Evolutionary conservation across 2,329 filamentous ascomycete genomes (phyloP).

Genomic region (Colletotrichum scovillei): DNA sequence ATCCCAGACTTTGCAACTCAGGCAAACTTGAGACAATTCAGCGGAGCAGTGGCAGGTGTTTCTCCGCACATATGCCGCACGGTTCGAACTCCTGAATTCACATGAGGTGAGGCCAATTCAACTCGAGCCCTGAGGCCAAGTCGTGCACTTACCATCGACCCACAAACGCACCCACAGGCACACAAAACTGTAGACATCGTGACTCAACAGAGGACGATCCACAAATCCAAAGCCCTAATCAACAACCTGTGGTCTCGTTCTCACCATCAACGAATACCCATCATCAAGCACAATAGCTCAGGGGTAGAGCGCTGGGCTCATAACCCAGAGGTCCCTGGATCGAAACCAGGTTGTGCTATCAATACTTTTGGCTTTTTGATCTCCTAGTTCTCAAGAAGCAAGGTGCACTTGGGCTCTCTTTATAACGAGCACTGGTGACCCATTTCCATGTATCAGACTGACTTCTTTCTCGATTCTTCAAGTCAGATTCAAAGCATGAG

Average conservation of each 20-base stretch:
- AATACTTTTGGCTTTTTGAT: neutral
- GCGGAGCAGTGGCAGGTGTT: neutral
- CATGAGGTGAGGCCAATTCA: neutral
- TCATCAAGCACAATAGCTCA: constrained; percentile 30
- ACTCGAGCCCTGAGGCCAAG: neutral
- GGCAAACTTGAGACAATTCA: too few relatives aligned
- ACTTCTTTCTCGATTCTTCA: neutral
- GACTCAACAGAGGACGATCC: neutral
- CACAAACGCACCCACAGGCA: neutral
- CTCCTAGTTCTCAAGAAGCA: too few relatives aligned
- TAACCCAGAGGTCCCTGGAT: constrained; percentile 34
- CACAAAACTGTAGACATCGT: neutral
- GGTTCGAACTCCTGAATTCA: neutral
- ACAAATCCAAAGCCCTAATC: neutral
- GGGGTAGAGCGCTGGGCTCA: constrained; percentile 34
- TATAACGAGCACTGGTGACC: neutral
- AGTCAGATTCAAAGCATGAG: neutral
- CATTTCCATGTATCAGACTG: neutral
- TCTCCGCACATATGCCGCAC: neutral
- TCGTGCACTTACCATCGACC: neutral
- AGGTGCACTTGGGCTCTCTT: neutral
- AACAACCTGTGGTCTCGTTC: accelerated
- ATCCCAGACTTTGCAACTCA: neutral
- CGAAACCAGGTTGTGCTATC: constrained; percentile 31
- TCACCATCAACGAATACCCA: neutral